Conservation (phyloP, 225 moss, liverwort and hornwort genomes). For the Neckera pumila region DNA sequence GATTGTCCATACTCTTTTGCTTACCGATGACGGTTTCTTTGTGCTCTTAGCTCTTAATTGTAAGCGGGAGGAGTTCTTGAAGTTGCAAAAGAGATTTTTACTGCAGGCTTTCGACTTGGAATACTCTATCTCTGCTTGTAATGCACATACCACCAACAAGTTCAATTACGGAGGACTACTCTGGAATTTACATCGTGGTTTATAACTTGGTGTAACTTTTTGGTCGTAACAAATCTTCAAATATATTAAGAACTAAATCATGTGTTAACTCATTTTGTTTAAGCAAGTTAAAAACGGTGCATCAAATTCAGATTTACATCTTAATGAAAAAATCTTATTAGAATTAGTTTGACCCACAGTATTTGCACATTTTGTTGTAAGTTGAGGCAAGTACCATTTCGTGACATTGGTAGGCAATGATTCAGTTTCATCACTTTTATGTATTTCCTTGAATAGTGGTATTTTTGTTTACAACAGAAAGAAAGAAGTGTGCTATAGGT, state of each 20-base stretch:
- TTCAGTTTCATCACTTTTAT: neutral
- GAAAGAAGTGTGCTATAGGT: slow-evolving; percentile 58
- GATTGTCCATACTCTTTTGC: neutral
- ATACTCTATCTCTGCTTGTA: neutral
- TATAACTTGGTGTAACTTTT: too few species aligned
- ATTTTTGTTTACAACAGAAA: slow-evolving; percentile 16
- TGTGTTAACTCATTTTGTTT: neutral
- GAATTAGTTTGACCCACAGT: neutral
- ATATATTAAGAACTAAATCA: neutral
- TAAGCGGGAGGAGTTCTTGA: neutral
- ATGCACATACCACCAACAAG: neutral
- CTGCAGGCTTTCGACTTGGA: neutral
- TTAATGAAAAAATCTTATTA: neutral
- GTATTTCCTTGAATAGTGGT: neutral
- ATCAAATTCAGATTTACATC: neutral
- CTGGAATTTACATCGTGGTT: neutral
- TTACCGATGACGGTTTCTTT: neutral
- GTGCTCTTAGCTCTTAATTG: neutral
- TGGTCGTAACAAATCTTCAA: neutral
- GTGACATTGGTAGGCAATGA: neutral
- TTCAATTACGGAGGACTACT: neutral
- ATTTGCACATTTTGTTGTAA: neutral
- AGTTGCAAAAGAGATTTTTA: neutral
- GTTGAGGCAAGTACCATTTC: neutral
- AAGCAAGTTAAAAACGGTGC: neutral